These are phyloP conservation scores for Gnaphalium uliginosum DNA, from an alignment of 129 eudicot species.

Conservation along the genomic window DNA sequence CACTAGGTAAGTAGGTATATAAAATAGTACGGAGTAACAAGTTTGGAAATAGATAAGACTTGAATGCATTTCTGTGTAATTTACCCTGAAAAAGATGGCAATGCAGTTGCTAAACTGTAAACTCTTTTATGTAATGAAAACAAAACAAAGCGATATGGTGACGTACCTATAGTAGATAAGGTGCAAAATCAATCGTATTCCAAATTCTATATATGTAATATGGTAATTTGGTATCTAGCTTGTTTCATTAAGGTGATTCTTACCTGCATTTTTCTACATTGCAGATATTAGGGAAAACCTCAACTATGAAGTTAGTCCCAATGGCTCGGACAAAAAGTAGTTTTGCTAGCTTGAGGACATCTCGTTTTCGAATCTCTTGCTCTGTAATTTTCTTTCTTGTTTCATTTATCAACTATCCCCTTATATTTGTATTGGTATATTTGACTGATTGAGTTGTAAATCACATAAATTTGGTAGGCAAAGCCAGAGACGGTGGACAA, in stretches of 20 bases:
- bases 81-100: no score
- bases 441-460: not conserved
- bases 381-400: constrained; percentile 29
- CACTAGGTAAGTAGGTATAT: no score
- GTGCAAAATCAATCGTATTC: no score
- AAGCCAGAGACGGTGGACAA: constrained; percentile 58
- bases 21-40: no score
- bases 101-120: no score
- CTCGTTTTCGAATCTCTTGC: constrained; percentile 41
- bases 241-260: not conserved
- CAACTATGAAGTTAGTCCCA: constrained; percentile 27
- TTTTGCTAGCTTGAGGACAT: constrained; percentile 42
- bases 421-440: not conserved
- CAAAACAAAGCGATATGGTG: no score
- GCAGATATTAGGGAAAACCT: constrained; percentile 38
- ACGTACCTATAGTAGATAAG: no score
- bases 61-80: no score
- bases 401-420: not conserved
- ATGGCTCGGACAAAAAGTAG: constrained; percentile 36
- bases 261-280: not conserved
- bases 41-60: no score
- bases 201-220: not conserved
- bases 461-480: constrained; percentile 41
- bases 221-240: not conserved
- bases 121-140: no score